Conservation (phyloP, 1,284 basidiomycete species). For the Apiotrichum akiyoshidainum region DNA sequence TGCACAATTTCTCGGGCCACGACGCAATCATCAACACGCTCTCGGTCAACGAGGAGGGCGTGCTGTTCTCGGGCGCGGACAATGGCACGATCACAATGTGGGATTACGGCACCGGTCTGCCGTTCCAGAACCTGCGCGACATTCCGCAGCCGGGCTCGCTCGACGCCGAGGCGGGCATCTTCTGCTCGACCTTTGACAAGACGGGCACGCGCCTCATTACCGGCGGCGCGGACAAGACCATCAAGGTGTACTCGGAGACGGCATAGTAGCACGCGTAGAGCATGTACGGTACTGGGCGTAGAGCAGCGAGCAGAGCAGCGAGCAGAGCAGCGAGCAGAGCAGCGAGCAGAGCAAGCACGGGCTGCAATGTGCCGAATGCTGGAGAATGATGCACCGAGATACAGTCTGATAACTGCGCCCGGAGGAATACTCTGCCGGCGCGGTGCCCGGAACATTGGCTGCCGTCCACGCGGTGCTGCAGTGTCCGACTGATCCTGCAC, state of each 20-base stretch:
- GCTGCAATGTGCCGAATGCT: too few relatives aligned
- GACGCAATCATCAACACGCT: conserved; percentile 97
- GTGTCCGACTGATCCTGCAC: too few relatives aligned
- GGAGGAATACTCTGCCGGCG: too few relatives aligned
- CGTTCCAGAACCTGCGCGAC: conserved; percentile 92
- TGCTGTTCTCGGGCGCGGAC: conserved; percentile 92
- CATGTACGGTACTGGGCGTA: neutral
- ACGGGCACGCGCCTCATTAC: conserved; percentile 94
- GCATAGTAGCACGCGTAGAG: conserved; percentile 21
- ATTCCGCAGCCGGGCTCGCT: conserved; percentile 94
- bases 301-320: too few relatives aligned
- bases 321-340: too few relatives aligned
- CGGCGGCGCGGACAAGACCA: conserved; percentile 96
- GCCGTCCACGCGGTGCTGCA: too few relatives aligned
- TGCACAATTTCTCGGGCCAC: conserved; percentile 93
- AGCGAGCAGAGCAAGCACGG: too few relatives aligned
- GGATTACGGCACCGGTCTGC: conserved; percentile 91
- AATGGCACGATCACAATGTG: conserved; percentile 85
- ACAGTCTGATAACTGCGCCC: too few relatives aligned
- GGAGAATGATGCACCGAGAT: too few relatives aligned
- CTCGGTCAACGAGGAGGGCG: conserved; percentile 89
- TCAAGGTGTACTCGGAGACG: conserved; percentile 61
- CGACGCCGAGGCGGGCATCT: conserved; percentile 87
- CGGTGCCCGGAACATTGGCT: too few relatives aligned
- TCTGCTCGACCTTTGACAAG: conserved; percentile 93